These are phyloP conservation scores for Crithidia mellificae DNA, from an alignment of 208 protist genomes.

Conservation along the genomic window DNA sequence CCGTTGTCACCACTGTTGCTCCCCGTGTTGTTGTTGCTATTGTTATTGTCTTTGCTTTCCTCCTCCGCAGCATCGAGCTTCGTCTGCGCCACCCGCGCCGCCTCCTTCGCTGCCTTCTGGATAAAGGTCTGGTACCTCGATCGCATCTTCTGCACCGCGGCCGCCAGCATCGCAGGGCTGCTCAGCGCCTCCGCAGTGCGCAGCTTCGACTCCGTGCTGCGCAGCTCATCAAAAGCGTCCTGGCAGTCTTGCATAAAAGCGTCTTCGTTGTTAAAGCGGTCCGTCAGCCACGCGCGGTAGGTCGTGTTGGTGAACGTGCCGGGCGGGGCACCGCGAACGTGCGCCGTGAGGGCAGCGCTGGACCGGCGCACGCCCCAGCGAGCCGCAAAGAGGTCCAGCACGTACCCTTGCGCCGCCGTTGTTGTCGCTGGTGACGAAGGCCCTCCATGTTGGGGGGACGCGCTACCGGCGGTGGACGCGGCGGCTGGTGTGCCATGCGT, in stretches of 20 bases:
- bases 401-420: conserved; percentile 21
- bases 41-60: neutral
- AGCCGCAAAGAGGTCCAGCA: conserved; percentile 48
- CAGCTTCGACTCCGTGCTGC: conserved; percentile 51
- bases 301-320: conserved; percentile 39
- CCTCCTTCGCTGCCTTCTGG: conserved; percentile 55
- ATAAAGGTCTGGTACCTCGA: conserved; percentile 55
- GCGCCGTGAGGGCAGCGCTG: conserved; percentile 9
- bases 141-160: conserved; percentile 40
- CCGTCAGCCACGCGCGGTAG: conserved; percentile 47
- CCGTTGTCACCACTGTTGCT: neutral
- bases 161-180: conserved; percentile 43
- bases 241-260: conserved; percentile 56
- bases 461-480: too few species aligned
- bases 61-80: too few species aligned
- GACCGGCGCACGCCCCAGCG: conserved; percentile 45
- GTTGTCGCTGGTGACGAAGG: neutral
- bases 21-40: neutral
- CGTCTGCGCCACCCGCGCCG: conserved; percentile 4
- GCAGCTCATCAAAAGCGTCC: conserved; percentile 58
- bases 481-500: too few species aligned
- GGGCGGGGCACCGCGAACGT: neutral
- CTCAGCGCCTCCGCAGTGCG: conserved; percentile 45
- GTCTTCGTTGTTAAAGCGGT: conserved; percentile 56
- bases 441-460: too few species aligned